phyloP scores from a whole-genome alignment of 2,329 filamentous ascomycete genomes.

The Neopestalotiopsis rosae region DNA sequence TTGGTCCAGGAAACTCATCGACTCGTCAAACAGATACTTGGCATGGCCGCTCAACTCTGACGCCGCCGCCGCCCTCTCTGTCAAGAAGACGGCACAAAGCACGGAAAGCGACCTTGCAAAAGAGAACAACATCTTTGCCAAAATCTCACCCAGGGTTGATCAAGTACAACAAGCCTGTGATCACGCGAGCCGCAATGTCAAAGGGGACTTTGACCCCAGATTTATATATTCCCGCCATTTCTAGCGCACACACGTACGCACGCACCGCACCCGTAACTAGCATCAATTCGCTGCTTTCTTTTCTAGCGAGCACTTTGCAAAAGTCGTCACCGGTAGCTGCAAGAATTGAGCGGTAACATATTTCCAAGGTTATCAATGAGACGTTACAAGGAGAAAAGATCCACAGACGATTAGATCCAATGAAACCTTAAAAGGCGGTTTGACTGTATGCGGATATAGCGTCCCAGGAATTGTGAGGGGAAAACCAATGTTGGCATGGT shows the following conservation, averaged over 20 bases:
- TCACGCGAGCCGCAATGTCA: neutral
- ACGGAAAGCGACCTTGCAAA: neutral
- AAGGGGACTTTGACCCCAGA: neutral
- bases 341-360: neutral
- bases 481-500: neutral
- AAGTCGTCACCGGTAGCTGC: neutral
- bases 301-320: no score
- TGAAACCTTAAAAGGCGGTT: constrained; percentile 10
- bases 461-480: constrained; percentile 1
- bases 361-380: neutral
- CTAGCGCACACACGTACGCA: neutral
- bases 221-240: neutral
- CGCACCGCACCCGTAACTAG: neutral
- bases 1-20: constrained; percentile 50
- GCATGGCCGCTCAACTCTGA: constrained; percentile 27
- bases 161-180: neutral
- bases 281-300: neutral
- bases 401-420: neutral
- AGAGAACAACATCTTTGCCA: constrained; percentile 9
- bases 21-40: constrained; percentile 45
- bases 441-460: constrained; percentile 5
- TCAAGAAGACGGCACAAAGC: neutral
- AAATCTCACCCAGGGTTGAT: neutral
- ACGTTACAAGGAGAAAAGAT: neutral
- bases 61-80: neutral